Conservation (phyloP, 768 basidiomycete genomes). For the Dacryopinax primogenitus region DNA sequence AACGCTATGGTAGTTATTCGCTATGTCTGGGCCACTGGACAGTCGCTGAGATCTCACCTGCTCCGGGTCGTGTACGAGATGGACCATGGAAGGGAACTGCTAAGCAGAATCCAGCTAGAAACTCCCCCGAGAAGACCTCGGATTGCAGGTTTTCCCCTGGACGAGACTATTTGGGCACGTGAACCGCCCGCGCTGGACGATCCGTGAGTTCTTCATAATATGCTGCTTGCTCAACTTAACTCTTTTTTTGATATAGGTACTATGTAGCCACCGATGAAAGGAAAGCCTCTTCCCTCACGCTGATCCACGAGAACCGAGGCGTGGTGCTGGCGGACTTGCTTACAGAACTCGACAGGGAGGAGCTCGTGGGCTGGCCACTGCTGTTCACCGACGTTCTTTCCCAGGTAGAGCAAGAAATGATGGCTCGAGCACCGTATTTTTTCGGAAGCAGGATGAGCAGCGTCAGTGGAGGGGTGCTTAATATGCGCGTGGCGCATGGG, state of each 20-base stretch:
- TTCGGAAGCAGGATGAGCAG: conserved; percentile 12
- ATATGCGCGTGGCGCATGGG: not conserved
- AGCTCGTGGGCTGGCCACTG: conserved; percentile 20
- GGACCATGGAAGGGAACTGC: conserved; percentile 21
- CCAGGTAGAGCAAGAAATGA: conserved; percentile 20
- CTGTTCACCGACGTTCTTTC: conserved; percentile 22
- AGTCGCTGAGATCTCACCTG: conserved; percentile 28
- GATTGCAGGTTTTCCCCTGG: not conserved
- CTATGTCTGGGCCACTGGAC: conserved; percentile 29
- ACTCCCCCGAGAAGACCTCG: not conserved
- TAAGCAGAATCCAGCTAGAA: not conserved
- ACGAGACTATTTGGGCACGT: not conserved
- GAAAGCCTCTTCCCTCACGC: conserved; percentile 24
- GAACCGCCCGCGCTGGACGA: not conserved
- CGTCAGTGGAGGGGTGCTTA: not conserved
- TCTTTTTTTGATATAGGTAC: conserved; percentile 12
- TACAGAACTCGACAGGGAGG: conserved; percentile 28
- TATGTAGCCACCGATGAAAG: conserved; percentile 33
- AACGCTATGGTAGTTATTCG: conserved; percentile 18
- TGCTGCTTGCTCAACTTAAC: not conserved
- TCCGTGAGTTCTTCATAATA: not conserved
- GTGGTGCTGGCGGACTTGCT: conserved; percentile 34
- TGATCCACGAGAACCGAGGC: conserved; percentile 29
- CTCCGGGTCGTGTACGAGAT: conserved; percentile 25
- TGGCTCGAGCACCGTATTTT: conserved; percentile 17